Evolutionary conservation across 148 eudicot genomes (phyloP), one percentile per base, ranked within the genome.

Genomic region (Rhododendron kiyosumense): DNA sequence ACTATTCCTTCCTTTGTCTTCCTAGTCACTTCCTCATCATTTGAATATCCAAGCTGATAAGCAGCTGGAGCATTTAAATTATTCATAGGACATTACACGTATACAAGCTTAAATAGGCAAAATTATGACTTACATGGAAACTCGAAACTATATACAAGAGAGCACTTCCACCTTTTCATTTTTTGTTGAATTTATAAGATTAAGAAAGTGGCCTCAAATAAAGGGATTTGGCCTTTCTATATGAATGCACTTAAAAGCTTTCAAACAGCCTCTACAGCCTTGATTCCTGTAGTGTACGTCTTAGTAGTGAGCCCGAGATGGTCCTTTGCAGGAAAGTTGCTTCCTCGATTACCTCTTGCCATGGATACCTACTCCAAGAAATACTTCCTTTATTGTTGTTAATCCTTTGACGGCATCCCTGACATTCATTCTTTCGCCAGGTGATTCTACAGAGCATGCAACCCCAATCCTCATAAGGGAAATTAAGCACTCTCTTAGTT

Each of bases 401-500:
- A 81, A 34, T 57, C 24, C 46, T 17, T 2, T 30, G 7, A 57
- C 6, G 10, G 3, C 84, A 36, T 81, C 69, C 8, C 20, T 54
- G 15, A 57, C 10, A 0, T 46, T 3, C 54, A 78, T 78, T 1
- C 81, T 18, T n/a, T 24, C 26, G 11, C 67, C 20, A 4, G 43
- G 83, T 49, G 83, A 51, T 81, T 81, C 83, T 51, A 0, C 22
- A 81, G 67, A 81, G 17, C 83, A 81, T 26, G 83, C 83, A 52
- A 81, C 45, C 20, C 83, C 83, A 51, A 80, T 80, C 63, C 83
- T 80, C 32, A 30, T 22, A 14, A 80, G 34, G 12, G 83, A 80
- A 80, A 30, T 18, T 46, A 81, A 52, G 11, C 67, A 81, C 7
- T 81, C 67, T 13, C 17, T 81, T 36, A 51, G 2, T 81, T 78